Conservation (phyloP, 2,329 filamentous ascomycete species). For the Fonsecaea pedrosoi region DNA sequence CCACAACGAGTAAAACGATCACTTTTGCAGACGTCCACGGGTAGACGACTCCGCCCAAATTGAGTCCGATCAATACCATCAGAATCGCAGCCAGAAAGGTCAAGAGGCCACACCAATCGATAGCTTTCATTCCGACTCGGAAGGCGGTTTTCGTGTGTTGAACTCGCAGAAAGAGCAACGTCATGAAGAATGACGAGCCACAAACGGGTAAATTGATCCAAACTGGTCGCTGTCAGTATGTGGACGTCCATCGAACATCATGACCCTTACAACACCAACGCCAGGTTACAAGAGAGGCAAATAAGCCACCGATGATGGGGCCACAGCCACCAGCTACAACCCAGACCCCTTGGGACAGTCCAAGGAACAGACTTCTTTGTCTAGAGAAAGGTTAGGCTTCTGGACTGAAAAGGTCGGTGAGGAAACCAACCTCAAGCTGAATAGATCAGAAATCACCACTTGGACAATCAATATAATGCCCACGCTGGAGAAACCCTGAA, state of each 20-base stretch:
- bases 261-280: constrained; percentile 53
- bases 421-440: constrained; percentile 54
- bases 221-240: constrained; percentile 36
- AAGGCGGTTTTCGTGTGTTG: constrained; percentile 61
- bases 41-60: constrained; percentile 77
- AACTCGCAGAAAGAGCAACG: constrained; percentile 61
- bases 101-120: constrained; percentile 64
- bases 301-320: constrained; percentile 60
- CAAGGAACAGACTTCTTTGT: constrained; percentile 48
- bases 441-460: constrained; percentile 63
- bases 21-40: constrained; percentile 78
- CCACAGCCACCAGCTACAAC: constrained; percentile 60
- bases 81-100: constrained; percentile 76
- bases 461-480: constrained; percentile 59
- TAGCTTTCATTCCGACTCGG: constrained; percentile 43
- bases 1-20: constrained; percentile 78
- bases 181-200: constrained; percentile 55
- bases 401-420: constrained; percentile 31
- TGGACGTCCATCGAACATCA: no score
- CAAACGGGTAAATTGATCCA: constrained; percentile 63
- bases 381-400: constrained; percentile 50
- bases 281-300: constrained; percentile 55
- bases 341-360: constrained; percentile 61
- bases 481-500: constrained; percentile 62
- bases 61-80: constrained; percentile 86